Evolutionary conservation across 768 basidiomycete species (phyloP).

Genomic region (Xanthoconium purpureum): DNA sequence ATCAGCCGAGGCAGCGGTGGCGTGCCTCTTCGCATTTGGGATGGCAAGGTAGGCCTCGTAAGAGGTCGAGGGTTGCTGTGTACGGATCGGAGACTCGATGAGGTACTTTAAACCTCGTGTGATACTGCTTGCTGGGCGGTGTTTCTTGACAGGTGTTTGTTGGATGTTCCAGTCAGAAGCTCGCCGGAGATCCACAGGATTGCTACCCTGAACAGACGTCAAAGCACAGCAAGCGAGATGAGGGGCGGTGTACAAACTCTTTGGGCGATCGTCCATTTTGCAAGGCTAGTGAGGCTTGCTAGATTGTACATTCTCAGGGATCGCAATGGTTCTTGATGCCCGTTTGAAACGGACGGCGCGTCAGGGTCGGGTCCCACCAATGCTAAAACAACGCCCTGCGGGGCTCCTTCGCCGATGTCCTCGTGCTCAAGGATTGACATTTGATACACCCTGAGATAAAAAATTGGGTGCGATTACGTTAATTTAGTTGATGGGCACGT

Average conservation of each 20-base stretch:
- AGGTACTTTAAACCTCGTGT: slow-evolving; percentile 63
- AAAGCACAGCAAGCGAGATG: slow-evolving; percentile 2
- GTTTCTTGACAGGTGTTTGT: slow-evolving; percentile 42
- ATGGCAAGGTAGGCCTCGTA: slow-evolving; percentile 32
- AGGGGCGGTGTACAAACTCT: slow-evolving; percentile 42
- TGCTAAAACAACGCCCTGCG: slow-evolving; percentile 74
- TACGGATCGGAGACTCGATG: slow-evolving; percentile 36
- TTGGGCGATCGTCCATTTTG: slow-evolving; percentile 68
- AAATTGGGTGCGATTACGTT: neutral
- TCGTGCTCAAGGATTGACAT: slow-evolving; percentile 70
- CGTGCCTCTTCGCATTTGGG: slow-evolving; percentile 22
- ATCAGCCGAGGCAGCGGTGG: slow-evolving; percentile 39
- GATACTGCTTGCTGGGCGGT: slow-evolving; percentile 55
- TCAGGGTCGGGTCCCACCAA: slow-evolving; percentile 66
- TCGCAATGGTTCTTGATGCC: slow-evolving; percentile 54
- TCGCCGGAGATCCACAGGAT: slow-evolving; percentile 58
- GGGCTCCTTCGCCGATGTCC: slow-evolving; percentile 51
- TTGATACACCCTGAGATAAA: slow-evolving; percentile 60
- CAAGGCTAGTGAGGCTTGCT: slow-evolving; percentile 68
- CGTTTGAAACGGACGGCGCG: slow-evolving; percentile 35
- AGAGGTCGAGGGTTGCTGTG: slow-evolving; percentile 24
- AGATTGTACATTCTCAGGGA: slow-evolving; percentile 82
- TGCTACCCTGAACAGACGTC: slow-evolving; percentile 42
- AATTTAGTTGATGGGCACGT: slow-evolving; percentile 19
- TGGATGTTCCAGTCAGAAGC: slow-evolving; percentile 51